phyloP scores from a whole-genome alignment of 75 land plant genomes.

The Ceratopteris richardii region DNA sequence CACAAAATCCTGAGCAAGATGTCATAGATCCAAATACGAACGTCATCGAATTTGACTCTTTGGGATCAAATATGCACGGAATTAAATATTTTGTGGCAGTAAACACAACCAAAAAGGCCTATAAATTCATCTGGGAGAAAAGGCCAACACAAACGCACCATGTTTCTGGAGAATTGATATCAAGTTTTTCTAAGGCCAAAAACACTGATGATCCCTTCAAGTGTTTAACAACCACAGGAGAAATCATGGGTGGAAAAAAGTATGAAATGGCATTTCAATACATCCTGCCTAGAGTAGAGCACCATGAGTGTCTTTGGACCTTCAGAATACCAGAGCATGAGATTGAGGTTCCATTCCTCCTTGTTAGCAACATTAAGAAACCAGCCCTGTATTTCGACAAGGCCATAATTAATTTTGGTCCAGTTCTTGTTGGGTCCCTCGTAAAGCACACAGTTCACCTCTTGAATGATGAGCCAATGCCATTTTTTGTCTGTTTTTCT shows the following conservation, averaged over 20 bases:
- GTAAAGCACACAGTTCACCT: slow-evolving; percentile 8
- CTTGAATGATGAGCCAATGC: slow-evolving; percentile 14
- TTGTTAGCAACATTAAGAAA: slow-evolving; percentile 25
- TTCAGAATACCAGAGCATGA: slow-evolving; percentile 16
- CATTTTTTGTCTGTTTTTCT: slow-evolving; percentile 23
- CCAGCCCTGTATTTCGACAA: slow-evolving; percentile 12
- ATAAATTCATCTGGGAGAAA: slow-evolving; percentile 23
- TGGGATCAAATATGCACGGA: slow-evolving; percentile 18
- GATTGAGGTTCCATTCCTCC: slow-evolving; percentile 21
- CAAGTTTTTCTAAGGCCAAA: slow-evolving; percentile 5
- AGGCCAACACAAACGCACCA: background rate
- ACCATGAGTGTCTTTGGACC: slow-evolving; percentile 23
- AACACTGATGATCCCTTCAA: slow-evolving; percentile 5
- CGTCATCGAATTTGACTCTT: slow-evolving; percentile 25
- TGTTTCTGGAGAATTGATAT: too few relatives aligned
- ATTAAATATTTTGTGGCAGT: slow-evolving; percentile 20
- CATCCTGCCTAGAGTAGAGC: slow-evolving; percentile 17
- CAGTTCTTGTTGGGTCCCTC: slow-evolving; percentile 17
- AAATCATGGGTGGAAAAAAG: slow-evolving; percentile 16
- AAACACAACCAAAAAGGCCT: slow-evolving; percentile 20
- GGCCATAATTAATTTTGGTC: slow-evolving; percentile 15
- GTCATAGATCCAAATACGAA: slow-evolving; percentile 19
- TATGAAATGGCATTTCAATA: slow-evolving; percentile 34
- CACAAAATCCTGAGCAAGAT: slow-evolving; percentile 2
- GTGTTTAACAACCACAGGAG: slow-evolving; percentile 17